Base-by-base conservation (phyloP, 495 filamentous ascomycete species). In the Aspergillus baeticus region DNA sequence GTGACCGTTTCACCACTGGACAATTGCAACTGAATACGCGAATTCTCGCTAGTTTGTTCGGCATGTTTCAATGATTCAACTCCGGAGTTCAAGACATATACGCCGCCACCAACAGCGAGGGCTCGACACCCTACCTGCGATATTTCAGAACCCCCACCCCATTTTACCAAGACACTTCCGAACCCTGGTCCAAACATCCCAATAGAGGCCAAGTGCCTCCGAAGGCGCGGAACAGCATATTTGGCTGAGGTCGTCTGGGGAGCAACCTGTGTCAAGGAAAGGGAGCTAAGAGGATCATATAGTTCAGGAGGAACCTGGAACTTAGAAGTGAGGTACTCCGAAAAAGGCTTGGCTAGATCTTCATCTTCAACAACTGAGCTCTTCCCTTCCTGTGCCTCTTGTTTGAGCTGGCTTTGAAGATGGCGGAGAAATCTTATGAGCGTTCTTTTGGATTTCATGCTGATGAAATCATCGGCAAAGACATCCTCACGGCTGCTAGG, bases 71-170 rank as follows among this genome's bases (percentile, higher is more conserved):
- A 57, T 2, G 60, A 66, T 51, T 76, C 67, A 45, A 93, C 75
- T 0, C 84, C 84, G 22, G 84, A 85, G 36, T 83, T 84, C 18
- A 98, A 85, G 54, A 96, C 89, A 72, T 97, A 97, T 5, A 95
- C 82, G 15, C 85, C 90, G 29, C 94, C 95, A 4, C 95, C 93
- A 7, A 98, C 92, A 5, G 94, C 94, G 50, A 87, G 86, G 34
- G 94, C 91, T 55, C 94, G 89, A 63, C 94, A 98, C 11, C 86
- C 90, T 10, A 97, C 91, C 66, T 98, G 94, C 17, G 90, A 81
- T 56, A 98, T 85, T 71, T 98, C 94, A n/a, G 91, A 87, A 10
- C 85, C 79, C 55, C 95, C 92, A 18, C 94, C 94, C 86, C 92
- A 98, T 73, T 94, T 96, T 10, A 92, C 86, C 55, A 93, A 76